Percentiles rank a stretch among this genome's conserved stretches.
phyloP scores from a whole-genome alignment of 192 early-diverging fungal species.

The Linnemannia hyalina region DNA sequence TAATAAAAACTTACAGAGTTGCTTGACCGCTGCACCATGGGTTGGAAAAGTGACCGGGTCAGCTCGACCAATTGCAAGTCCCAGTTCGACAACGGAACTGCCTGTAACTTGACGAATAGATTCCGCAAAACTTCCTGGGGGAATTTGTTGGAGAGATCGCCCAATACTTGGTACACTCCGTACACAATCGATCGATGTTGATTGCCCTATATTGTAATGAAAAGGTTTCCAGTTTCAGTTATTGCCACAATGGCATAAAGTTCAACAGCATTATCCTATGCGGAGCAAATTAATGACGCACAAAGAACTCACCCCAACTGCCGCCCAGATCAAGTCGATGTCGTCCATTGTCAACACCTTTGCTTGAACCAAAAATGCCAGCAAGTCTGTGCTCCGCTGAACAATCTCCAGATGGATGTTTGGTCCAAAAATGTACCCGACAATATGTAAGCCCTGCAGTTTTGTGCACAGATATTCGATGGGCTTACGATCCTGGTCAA shows the following conservation, averaged over 20 bases:
- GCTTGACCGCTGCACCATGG: constrained; percentile 51
- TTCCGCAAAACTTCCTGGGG: constrained; percentile 46
- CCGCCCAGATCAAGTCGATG: constrained; percentile 59
- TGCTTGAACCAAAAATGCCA: constrained; percentile 59
- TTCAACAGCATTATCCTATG: background rate
- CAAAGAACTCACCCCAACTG: constrained; percentile 46
- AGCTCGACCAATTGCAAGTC: constrained; percentile 49
- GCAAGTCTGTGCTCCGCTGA: constrained; percentile 59
- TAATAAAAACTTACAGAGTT: constrained; percentile 24
- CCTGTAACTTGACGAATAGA: constrained; percentile 57
- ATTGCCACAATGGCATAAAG: background rate
- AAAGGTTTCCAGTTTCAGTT: background rate
- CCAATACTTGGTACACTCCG: constrained; percentile 62
- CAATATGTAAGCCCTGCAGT: constrained; percentile 52
- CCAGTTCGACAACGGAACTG: constrained; percentile 47
- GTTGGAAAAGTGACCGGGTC: constrained; percentile 35
- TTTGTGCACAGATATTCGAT: constrained; percentile 54
- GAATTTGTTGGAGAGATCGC: constrained; percentile 51
- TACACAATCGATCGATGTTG: constrained; percentile 63
- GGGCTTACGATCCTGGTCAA: constrained; percentile 45
- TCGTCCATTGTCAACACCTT: constrained; percentile 50
- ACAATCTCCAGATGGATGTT: constrained; percentile 66
- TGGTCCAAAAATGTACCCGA: constrained; percentile 61
- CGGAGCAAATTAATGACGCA: background rate
- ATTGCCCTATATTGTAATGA: constrained; percentile 41